A percentile compares a stretch with the other conserved stretches of the same genome.
These are phyloP conservation scores for Aurantiochytrium sp. DNA, from an alignment of 108 stramenopile genomes.

Conservation along the genomic window DNA sequence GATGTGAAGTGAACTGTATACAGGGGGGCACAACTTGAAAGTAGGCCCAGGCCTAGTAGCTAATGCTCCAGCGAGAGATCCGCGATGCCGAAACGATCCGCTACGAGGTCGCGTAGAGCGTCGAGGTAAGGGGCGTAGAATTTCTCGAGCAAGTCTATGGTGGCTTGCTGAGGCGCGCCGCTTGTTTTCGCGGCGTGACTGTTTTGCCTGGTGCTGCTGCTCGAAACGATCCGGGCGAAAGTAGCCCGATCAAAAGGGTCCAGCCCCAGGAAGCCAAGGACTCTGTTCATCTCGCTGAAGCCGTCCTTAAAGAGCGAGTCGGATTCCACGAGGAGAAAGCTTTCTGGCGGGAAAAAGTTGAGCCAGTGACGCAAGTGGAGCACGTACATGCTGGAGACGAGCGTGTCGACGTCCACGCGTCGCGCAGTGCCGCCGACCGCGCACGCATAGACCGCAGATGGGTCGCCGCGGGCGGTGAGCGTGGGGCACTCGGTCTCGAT, in stretches of 20 bases:
- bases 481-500: background rate
- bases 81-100: too few relatives aligned
- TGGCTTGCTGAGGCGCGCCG: too few relatives aligned
- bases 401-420: background rate
- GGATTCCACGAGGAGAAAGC: background rate
- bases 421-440: background rate
- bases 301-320: background rate
- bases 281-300: background rate
- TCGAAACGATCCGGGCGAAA: too few relatives aligned
- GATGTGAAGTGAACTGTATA: too few relatives aligned
- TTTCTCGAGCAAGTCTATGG: too few relatives aligned
- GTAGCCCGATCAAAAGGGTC: background rate
- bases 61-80: too few relatives aligned
- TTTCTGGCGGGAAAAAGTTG: background rate
- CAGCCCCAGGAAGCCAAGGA: background rate
- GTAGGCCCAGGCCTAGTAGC: too few relatives aligned
- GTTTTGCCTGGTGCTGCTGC: too few relatives aligned
- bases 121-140: too few relatives aligned
- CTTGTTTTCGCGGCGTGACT: too few relatives aligned
- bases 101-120: too few relatives aligned
- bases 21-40: too few relatives aligned
- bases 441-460: background rate
- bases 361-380: background rate
- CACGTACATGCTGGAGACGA: background rate
- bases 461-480: background rate